Conservation (phyloP, 2,329 filamentous ascomycete species). For the Phyllosticta paracitricarpa region DNA sequence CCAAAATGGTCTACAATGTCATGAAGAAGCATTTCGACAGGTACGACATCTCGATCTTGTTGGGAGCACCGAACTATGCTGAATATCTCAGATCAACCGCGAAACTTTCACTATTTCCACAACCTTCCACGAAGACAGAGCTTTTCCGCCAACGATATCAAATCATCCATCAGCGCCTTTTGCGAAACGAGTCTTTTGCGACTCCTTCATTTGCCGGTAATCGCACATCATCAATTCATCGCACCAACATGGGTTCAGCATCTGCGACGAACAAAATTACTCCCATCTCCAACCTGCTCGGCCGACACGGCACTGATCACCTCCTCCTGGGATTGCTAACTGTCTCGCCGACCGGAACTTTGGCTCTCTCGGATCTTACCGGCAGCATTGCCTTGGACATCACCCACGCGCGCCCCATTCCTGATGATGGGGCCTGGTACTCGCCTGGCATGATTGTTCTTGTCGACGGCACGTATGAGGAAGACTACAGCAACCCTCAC, state of each 20-base stretch:
- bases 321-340: slow-evolving; percentile 78
- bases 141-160: slow-evolving; percentile 87
- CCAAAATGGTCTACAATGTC: slow-evolving; percentile 64
- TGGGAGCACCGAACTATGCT: slow-evolving; percentile 10
- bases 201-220: slow-evolving; percentile 60
- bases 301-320: slow-evolving; percentile 74
- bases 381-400: slow-evolving; percentile 82
- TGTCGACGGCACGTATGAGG: slow-evolving; percentile 92
- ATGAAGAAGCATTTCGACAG: slow-evolving; percentile 85
- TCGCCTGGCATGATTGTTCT: slow-evolving; percentile 92
- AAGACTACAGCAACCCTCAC: slow-evolving; percentile 65
- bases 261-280: slow-evolving; percentile 71
- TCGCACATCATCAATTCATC: slow-evolving; percentile 41
- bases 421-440: slow-evolving; percentile 83
- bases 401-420: slow-evolving; percentile 68
- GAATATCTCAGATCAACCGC: slow-evolving; percentile 24
- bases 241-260: slow-evolving; percentile 45
- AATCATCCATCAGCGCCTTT: slow-evolving; percentile 79
- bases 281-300: slow-evolving; percentile 64
- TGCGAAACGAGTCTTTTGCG: slow-evolving; percentile 91
- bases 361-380: slow-evolving; percentile 77
- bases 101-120: slow-evolving; percentile 49
- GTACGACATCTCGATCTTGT: slow-evolving; percentile 29
- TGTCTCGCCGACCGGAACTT: slow-evolving; percentile 67
- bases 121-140: slow-evolving; percentile 69